These are phyloP conservation scores for Lachnellula suecica DNA, from an alignment of 2,329 filamentous ascomycete genomes.

Conservation along the genomic window DNA sequence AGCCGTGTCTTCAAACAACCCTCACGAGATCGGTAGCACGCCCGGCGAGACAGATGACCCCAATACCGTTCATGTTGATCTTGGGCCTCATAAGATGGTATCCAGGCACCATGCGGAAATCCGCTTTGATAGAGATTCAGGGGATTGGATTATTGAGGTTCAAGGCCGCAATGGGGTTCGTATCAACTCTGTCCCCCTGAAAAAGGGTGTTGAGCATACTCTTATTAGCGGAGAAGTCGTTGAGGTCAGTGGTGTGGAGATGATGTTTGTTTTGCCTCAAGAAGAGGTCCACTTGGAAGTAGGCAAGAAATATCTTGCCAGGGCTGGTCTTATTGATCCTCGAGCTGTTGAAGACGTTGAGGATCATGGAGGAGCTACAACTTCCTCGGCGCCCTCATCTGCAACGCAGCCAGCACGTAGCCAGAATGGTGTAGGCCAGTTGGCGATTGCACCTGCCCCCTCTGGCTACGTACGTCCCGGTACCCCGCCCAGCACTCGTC, in stretches of 20 bases:
- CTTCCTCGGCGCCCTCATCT: conserved; percentile 4
- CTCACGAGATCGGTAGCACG: conserved; percentile 36
- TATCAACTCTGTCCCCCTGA: conserved; percentile 72
- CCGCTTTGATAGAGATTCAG: conserved; percentile 65
- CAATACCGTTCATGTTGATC: conserved; percentile 72
- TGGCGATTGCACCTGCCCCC: conserved; percentile 58
- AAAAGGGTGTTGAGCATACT: conserved; percentile 60
- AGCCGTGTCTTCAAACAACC: conserved; percentile 24
- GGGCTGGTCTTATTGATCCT: conserved; percentile 53
- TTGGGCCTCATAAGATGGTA: conserved; percentile 80
- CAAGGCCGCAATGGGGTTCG: conserved; percentile 91
- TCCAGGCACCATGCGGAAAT: conserved; percentile 77
- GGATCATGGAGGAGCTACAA: conserved; percentile 13
- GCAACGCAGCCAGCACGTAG: conserved; percentile 7
- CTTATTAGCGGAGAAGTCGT: conserved; percentile 87
- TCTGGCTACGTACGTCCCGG: conserved; percentile 59
- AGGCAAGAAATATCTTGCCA: conserved; percentile 66
- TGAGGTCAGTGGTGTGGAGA: conserved; percentile 89
- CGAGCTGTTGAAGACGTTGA: conserved; percentile 20
- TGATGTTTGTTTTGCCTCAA: conserved; percentile 96
- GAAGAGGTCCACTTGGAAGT: conserved; percentile 66
- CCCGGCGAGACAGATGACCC: conserved; percentile 12
- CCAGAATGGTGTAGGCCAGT: conserved; percentile 32
- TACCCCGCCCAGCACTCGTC: conserved; percentile 44
- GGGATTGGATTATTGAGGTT: conserved; percentile 80